A percentile compares a stretch with the other conserved stretches of the same genome.
Evolutionary conservation across 2,329 filamentous ascomycete species (phyloP).

Genomic region (Neofusicoccum kwambonambiense): DNA sequence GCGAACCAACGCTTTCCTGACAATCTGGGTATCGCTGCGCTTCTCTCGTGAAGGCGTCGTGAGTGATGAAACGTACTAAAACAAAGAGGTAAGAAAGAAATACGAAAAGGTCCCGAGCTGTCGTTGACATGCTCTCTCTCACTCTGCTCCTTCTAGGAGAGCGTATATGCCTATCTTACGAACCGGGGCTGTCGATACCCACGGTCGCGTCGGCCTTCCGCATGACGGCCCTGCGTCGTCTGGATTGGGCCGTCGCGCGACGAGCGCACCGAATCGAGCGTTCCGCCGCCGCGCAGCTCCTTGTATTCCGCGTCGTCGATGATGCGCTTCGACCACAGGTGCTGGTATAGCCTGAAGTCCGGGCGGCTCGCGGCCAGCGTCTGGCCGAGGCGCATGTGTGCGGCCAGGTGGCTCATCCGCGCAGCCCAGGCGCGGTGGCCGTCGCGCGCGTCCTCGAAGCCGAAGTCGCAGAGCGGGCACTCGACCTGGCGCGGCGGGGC

Average conservation of each 20-base stretch:
- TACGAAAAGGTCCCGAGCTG: neutral
- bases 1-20: neutral
- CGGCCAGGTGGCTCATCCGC: constrained; percentile 31
- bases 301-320: constrained; percentile 34
- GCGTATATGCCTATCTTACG: no score
- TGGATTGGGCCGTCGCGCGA: neutral
- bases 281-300: constrained; percentile 32
- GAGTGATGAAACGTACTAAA: neutral
- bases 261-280: constrained; percentile 5
- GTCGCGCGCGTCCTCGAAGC: constrained; percentile 20
- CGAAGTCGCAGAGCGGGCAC: constrained; percentile 35
- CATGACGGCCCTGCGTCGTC: neutral
- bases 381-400: constrained; percentile 28
- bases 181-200: no score
- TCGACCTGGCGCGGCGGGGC: constrained; percentile 29
- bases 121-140: no score
- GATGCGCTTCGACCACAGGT: constrained; percentile 32
- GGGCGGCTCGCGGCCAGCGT: constrained; percentile 28
- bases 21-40: constrained; percentile 8
- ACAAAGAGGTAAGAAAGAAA: neutral
- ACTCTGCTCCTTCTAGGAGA: neutral
- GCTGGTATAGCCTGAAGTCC: constrained; percentile 31
- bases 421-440: constrained; percentile 24
- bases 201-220: neutral
- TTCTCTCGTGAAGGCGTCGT: neutral